Base-by-base conservation (phyloP, 2,329 filamentous ascomycete genomes). In the Hawksworthiomyces lignivorus region DNA sequence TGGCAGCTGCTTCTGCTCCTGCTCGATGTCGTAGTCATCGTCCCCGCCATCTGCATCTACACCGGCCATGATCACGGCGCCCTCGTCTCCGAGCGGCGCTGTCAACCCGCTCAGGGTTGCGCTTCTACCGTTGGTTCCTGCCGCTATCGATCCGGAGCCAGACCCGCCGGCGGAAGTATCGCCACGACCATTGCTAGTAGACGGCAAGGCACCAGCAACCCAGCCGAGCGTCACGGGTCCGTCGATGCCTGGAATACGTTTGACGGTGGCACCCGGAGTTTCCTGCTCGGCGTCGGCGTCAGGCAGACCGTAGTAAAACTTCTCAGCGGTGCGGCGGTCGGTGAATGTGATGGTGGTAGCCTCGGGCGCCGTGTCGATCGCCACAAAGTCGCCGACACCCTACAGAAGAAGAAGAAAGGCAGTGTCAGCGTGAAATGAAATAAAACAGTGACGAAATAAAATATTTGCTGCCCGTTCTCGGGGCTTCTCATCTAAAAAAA, bases 271-370 rank as follows among this genome's bases (percentile, higher is more conserved):
- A 17, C 33, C 9, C 28, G 4, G 12, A 27, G 2, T 12, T 12
- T 8, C 8, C 24, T 26, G 8, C 12, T 26, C 24, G 8, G 8
- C 24, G 24, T 8, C 11, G 18, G 40, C 36, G n/a, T 20, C 34
- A 1, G 40, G 27, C n/a, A 77, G 62, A 21, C 73, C 67, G 52
- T 76, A 75, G 63, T 73, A 75, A 52, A 83, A 81, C 49, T 72
- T 79, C 57, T 90, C 85, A 4, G 83, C 85, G 12, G 82, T 81
- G 55, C 76, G 77, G 44, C 80, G 75, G 53, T 84, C 78, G 44
- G 75, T 77, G 56, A 84, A 84, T 6, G 72, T 73, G 39, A 84
- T 72, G 40, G 72, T 63, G 1, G 78, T 75, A 0, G 61, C 56
- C 2, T 60, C 48, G 0, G 69, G 58, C 3, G 64, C 67, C 4